Base-by-base conservation (phyloP, 2,329 filamentous ascomycete genomes). In the Talaromyces sp. region DNA sequence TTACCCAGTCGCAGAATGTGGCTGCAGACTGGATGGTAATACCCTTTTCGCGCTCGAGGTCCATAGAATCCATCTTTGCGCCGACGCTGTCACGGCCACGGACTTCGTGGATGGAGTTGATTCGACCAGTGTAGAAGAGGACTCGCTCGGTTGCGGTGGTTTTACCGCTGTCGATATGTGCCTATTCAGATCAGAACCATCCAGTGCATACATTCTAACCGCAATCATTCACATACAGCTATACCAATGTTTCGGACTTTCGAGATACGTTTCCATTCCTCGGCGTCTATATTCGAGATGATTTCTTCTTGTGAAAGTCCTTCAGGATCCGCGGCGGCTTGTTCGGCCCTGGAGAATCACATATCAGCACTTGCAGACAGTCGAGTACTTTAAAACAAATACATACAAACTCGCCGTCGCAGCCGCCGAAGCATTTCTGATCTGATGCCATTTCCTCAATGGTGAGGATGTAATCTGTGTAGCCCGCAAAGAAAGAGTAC, bases 31-130 rank as follows among this genome's bases (percentile, higher is more conserved):
- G 94, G 74, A 99, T 99, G 65, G 95, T 99, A 77, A 99, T 99
- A 73, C 95, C 95, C 83, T 97, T 97, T 79, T 98, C 95, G 79
- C 95, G 87, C 82, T 99, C 95, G 71, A 99, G 84, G 72, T 99
- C 95, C 95, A 99, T 99, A 31, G 93, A 97, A 83, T 99, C 95
- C 95, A 99, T 99, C 83, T 99, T 99, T 67, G 95, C 95, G 69
- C 95, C 95, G 47, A 97, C 93, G 41, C 91, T 87, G 84, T 99
- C 95, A 75, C 94, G 93, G 60, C 76, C 76, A 74, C 95, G 88
- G 50, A 99, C 95, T 81, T 99, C 95, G 82, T 99, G 95, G 73
- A 99, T 98, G 37, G 92, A 86, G 77, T 96, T 96, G 81, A 97
- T 97, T 76, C 95, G 90, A 70, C 95, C 95, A 63, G 95, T 98